A percentile compares a stretch with the other conserved stretches of the same genome.
These are phyloP conservation scores for Oryza glaberrima DNA, from an alignment of 176 grass and related monocot genomes.

Conservation along the genomic window DNA sequence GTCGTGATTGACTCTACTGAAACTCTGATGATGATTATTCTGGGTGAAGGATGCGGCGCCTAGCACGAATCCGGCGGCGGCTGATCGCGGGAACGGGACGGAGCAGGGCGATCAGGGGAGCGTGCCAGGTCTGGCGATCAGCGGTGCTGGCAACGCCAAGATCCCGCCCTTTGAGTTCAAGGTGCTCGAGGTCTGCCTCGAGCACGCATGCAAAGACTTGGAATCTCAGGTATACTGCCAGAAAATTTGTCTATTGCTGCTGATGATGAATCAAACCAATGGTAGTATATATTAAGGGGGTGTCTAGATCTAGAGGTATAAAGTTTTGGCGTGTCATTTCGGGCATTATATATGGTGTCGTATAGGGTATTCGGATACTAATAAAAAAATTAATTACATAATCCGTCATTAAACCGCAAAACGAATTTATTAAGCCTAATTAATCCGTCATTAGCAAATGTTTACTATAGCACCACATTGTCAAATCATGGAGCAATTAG, in stretches of 20 bases:
- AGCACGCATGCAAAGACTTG: conserved; percentile 64
- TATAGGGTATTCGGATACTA: too few relatives aligned
- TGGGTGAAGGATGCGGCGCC: conserved; percentile 23
- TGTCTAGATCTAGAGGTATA: too few relatives aligned
- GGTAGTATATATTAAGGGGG: background rate
- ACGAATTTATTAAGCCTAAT: too few relatives aligned
- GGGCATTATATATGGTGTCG: too few relatives aligned
- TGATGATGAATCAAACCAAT: background rate
- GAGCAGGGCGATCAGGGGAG: background rate
- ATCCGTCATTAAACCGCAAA: too few relatives aligned
- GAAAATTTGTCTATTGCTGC: background rate
- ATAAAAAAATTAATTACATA: too few relatives aligned
- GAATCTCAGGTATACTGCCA: conserved; percentile 53
- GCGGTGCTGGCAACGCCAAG: conserved; percentile 37
- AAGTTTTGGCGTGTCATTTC: too few relatives aligned
- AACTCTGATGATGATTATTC: conserved; percentile 8
- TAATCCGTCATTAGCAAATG: too few relatives aligned
- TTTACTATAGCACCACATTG: too few relatives aligned
- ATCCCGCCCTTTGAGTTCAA: conserved; percentile 70
- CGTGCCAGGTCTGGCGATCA: background rate
- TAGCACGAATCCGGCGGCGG: background rate
- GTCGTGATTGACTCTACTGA: background rate
- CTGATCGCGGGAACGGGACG: conserved; percentile 6
- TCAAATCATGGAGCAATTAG: too few relatives aligned
- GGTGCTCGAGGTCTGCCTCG: conserved; percentile 73